Base-by-base conservation (phyloP, 441 rosid genomes). In the Erysimum cheiri region DNA sequence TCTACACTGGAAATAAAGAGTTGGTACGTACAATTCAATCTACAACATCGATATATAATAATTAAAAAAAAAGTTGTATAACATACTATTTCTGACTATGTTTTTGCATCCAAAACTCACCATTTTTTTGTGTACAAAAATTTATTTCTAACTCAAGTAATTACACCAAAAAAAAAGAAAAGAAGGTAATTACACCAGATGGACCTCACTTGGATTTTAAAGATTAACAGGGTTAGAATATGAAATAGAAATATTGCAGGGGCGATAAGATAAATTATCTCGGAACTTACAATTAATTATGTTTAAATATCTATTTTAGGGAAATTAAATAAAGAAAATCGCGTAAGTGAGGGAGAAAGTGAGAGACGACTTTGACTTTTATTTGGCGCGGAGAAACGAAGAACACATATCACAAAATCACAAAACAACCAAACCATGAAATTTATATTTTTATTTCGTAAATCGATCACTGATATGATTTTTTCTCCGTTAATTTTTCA, bases 371-470 rank as follows among this genome's bases (percentile, higher is more conserved):
- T 76, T 75, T 78, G 88, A 82, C 74, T 61, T 3, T 41, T 59
- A 44, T 61, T 49, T 62, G 59, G 85, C 81, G 84, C n/a, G n/a
- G n/a, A n/a, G n/a, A n/a, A 85, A 85, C 80, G 90, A 59, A 15
- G 9, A 59, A 81, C 24, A 22, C 74, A 74, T 78, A 69, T 69
- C 54, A 55, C 44, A 63, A 59, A 59, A 61, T 19, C 6, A 47
- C 40, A 36, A 9, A 36, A 3, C 24, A 22, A 36, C 12, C 40
- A 46, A 8, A 17, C 49, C 22, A 5, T 3, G 4, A 15, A 9
- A 26, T 19, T 59, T 2, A 9, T 4, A 2, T 1, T 10, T 39
- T 62, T 39, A 13, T 73, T 67, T 76, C 77, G 24, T 41, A 70
- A 74, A 75, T 40, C 76, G 67, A 78, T 64, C 80, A 68, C 83